Percentiles rank a stretch among this genome's conserved stretches.
phyloP scores from a whole-genome alignment of 345 rosid genomes.

The Murraya paniculata region DNA sequence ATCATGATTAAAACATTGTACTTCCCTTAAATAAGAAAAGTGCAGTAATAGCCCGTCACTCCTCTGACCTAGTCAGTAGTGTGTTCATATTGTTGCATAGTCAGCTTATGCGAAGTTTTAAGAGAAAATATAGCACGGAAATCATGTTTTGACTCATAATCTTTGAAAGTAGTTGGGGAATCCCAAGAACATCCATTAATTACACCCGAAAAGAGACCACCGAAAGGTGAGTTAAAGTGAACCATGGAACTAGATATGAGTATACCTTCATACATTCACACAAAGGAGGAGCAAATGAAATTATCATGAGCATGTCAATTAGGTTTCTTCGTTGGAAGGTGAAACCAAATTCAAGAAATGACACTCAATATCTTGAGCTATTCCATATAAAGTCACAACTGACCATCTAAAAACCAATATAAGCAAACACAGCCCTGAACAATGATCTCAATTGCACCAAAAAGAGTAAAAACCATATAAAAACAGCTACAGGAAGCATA shows the following conservation, averaged over 20 bases:
- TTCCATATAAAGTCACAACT: not conserved
- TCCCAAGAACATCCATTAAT: not conserved
- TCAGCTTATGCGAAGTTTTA: not conserved
- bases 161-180: not conserved
- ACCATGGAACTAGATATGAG: not conserved
- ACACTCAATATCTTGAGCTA: not conserved
- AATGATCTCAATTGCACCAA: too few relatives aligned
- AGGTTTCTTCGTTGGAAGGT: not conserved
- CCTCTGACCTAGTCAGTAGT: not conserved
- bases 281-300: not conserved
- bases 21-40: not conserved
- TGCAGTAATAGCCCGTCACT: too few relatives aligned
- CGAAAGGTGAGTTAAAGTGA: not conserved
- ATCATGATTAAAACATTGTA: not conserved
- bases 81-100: not conserved
- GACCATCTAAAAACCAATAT: not conserved
- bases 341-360: not conserved
- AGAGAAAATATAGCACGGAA: not conserved
- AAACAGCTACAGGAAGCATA: too few relatives aligned
- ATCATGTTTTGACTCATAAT: not conserved
- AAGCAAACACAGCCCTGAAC: not conserved
- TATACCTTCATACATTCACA: not conserved
- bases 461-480: too few relatives aligned
- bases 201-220: not conserved
- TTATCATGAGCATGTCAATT: not conserved